Conservation (phyloP, 1,284 basidiomycete genomes). For the Ganoderma sinense region DNA sequence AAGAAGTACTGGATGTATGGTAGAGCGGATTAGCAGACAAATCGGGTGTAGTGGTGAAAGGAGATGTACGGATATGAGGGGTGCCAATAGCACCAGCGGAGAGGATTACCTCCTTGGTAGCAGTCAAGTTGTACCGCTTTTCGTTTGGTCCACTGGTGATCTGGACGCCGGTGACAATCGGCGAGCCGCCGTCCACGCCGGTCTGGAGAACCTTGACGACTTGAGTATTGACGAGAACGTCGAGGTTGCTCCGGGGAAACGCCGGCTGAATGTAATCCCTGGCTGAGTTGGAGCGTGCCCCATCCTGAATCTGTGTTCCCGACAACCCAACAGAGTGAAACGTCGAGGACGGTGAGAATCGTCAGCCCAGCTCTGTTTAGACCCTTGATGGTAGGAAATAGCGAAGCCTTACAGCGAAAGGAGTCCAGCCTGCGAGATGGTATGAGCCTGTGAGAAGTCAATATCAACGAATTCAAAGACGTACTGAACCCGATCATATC, state of each 20-base stretch:
- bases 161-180: conserved; percentile 43
- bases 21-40: not conserved
- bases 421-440: conserved; percentile 12
- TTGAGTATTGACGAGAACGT: conserved; percentile 48
- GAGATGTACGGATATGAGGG: conserved; percentile 41
- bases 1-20: conserved; percentile 34
- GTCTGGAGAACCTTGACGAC: conserved; percentile 47
- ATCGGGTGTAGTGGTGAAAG: not conserved
- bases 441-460: not conserved
- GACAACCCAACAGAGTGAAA: too few relatives aligned
- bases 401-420: conserved; percentile 7
- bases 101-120: conserved; percentile 37
- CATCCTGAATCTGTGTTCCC: conserved; percentile 24
- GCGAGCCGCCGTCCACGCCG: conserved; percentile 17
- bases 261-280: conserved; percentile 39
- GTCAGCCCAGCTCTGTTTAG: not conserved
- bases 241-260: conserved; percentile 45
- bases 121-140: conserved; percentile 26
- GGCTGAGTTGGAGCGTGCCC: conserved; percentile 41
- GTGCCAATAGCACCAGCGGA: conserved; percentile 32
- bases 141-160: conserved; percentile 25
- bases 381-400: not conserved
- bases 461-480: conserved; percentile 19
- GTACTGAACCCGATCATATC: conserved; percentile 47
- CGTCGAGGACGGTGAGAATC: not conserved